Evolutionary conservation across 2,329 filamentous ascomycete species (phyloP).

Genomic region (Amauroascus verrucosus): DNA sequence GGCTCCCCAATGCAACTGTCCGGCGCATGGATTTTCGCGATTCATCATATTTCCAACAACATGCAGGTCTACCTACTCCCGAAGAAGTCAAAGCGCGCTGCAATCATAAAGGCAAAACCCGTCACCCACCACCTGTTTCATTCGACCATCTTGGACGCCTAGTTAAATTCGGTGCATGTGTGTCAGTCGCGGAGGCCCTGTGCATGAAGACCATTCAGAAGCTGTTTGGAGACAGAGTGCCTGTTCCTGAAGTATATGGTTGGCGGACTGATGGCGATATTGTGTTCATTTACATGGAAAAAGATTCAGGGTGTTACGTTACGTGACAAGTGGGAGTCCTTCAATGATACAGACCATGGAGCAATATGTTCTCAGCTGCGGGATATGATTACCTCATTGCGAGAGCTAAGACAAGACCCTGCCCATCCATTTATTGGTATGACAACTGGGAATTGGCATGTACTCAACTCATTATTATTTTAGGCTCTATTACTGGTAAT

Average conservation of each 20-base stretch:
- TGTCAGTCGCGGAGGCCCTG: conserved; percentile 25
- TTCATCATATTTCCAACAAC: conserved; percentile 19
- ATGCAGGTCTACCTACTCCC: conserved; percentile 16
- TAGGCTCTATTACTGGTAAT: conserved; percentile 17
- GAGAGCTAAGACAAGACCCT: conserved; percentile 21
- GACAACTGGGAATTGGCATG: not conserved
- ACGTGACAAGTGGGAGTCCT: conserved; percentile 21
- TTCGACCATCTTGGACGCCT: conserved; percentile 25
- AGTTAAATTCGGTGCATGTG: conserved; percentile 26
- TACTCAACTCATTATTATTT: not conserved
- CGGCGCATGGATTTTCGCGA: conserved; percentile 20
- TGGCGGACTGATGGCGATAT: conserved; percentile 22
- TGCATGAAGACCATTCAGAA: conserved; percentile 23
- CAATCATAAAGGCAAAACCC: not conserved
- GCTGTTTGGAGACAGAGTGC: conserved; percentile 20
- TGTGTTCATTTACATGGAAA: conserved; percentile 29
- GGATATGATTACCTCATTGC: conserved; percentile 18
- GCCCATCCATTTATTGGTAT: conserved; percentile 22
- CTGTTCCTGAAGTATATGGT: conserved; percentile 31
- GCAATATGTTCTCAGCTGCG: conserved; percentile 16
- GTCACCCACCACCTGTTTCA: conserved; percentile 17
- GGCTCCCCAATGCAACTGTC: not conserved
- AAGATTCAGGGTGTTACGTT: conserved; percentile 22
- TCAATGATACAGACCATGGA: conserved; percentile 15
- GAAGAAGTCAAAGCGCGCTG: conserved; percentile 15